A percentile compares a stretch with the other conserved stretches of the same genome.
These are phyloP conservation scores for Neurospora sp. DNA, from an alignment of 2,329 filamentous ascomycete species.

Conservation along the genomic window DNA sequence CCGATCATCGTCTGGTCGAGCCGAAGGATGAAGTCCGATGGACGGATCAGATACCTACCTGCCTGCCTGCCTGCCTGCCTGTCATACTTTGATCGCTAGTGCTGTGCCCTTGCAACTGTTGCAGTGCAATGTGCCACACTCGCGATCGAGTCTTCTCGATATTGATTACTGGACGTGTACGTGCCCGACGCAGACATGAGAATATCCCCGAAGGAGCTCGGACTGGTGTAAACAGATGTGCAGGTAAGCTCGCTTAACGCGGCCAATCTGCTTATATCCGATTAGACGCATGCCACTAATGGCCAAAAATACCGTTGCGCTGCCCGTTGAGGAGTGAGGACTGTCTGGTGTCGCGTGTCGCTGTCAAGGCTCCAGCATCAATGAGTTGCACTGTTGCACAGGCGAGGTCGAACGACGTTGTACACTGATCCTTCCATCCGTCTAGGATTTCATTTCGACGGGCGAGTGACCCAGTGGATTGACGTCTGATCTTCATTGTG, in stretches of 20 bases:
- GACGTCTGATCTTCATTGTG: not conserved
- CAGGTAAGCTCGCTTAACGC: not conserved
- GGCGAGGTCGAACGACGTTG: not conserved
- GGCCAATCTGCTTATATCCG: not conserved
- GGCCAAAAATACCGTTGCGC: not conserved
- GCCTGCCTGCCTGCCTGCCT: not conserved
- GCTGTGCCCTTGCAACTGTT: not conserved
- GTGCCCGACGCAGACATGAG: not conserved
- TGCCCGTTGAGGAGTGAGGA: not conserved
- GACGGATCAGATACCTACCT: not conserved
- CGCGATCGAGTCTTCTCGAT: not conserved
- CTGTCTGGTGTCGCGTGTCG: not conserved
- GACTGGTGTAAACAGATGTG: not conserved
- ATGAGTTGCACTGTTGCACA: too few species aligned
- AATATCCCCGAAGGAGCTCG: not conserved
- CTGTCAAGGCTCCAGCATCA: not conserved
- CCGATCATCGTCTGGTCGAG: not conserved
- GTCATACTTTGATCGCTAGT: not conserved
- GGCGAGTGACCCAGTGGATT: not conserved
- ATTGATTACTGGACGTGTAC: not conserved
- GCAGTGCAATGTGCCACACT: not conserved
- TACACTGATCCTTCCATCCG: not conserved
- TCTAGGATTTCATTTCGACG: not conserved
- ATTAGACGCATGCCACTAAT: not conserved
- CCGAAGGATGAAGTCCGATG: not conserved